Percentiles rank a stretch among this genome's conserved stretches.
phyloP scores from a whole-genome alignment of 75 land plant genomes.

The Cunninghamia lanceolata region DNA sequence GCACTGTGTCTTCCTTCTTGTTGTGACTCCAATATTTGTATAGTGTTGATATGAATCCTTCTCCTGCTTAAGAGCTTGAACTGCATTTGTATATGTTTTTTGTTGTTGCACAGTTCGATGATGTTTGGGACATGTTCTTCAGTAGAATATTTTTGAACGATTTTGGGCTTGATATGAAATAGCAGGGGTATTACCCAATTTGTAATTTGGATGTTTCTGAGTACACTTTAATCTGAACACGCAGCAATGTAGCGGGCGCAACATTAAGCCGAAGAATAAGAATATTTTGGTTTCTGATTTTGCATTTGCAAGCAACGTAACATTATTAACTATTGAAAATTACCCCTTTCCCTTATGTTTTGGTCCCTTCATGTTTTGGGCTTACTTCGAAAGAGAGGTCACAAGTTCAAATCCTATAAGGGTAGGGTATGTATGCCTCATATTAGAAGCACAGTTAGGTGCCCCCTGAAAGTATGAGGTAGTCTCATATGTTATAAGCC shows the following conservation, averaged over 20 bases:
- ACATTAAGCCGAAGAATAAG: background rate
- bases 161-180: background rate
- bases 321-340: no score
- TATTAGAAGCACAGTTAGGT: no score
- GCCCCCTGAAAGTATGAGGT: no score
- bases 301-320: no score
- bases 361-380: no score
- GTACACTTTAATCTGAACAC: background rate
- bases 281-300: no score
- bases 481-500: no score
- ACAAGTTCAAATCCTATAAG: no score
- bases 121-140: background rate
- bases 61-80: background rate
- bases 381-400: no score
- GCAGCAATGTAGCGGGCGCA: background rate
- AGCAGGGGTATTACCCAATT: background rate
- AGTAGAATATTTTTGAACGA: background rate
- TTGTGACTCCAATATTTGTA: background rate
- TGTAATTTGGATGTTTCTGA: background rate
- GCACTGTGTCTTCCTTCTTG: background rate
- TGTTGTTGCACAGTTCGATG: background rate
- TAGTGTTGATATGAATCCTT: background rate
- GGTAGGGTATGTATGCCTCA: no score
- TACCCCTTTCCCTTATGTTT: no score
- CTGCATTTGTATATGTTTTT: background rate